Evolutionary conservation across 257 asterid species (phyloP), one percentile per base, ranked within the genome.

Genomic region (Buddleja alternifolia): DNA sequence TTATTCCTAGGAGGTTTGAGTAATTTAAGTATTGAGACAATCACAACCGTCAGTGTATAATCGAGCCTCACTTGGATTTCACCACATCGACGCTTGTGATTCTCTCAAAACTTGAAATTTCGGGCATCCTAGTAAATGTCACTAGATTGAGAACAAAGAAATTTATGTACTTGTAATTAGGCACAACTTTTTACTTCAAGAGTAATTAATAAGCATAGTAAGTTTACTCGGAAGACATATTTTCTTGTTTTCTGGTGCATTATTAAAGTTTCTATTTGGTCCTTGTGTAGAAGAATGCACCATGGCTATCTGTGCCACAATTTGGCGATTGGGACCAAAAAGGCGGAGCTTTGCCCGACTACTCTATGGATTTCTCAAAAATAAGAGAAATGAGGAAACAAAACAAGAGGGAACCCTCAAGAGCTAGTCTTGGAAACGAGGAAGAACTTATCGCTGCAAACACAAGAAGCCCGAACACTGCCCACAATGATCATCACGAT

Each of bases 311-410:
- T 15, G 88, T 85, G 21, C 90, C 90, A 8, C 86, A 82, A 40
- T 85, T 85, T 45, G 90, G 90, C 21, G 90, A 82, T 17, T 85
- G 90, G 90, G 88, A 85, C 58, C 84, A 79, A 37, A 85, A 85
- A 73, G 90, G 34, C 34, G 34, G 90, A 2, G 73, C 23, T 3
- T 23, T 82, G 69, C 90, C 90, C 0, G 84, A 85, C 14, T 82
- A 85, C 81, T 85, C 90, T 0, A 50, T 85, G 88, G 90, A 85
- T 63, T 85, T 85, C 77, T 57, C 88, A 0, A 82, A 82, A 55
- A 85, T 85, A 53, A 67, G 90, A 73, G 88, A 85, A 73, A 82
- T 77, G 86, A 71, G 91, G 69, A 85, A 83, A 48, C 88, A 85
- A 56, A 78, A 82, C 82, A 85, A 85, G 82, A 75, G 84, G 82